A percentile compares a stretch with the other conserved stretches of the same genome.
Conservation (phyloP, 495 filamentous ascomycete species). For the Lepraria neglecta region DNA sequence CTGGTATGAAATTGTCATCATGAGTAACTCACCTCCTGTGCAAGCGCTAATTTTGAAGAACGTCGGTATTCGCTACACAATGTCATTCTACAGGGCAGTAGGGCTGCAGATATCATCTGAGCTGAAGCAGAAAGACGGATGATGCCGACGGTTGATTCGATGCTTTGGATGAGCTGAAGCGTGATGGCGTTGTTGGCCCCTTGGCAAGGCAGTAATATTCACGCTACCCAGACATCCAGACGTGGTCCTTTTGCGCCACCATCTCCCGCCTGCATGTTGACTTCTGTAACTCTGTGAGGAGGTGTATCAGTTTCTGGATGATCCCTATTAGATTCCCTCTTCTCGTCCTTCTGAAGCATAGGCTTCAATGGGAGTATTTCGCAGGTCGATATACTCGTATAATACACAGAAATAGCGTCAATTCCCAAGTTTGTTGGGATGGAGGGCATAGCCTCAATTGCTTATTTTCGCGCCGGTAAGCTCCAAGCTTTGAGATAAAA, state of each 20-base stretch:
- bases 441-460: too few relatives aligned
- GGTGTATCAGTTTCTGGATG: background rate
- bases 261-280: background rate
- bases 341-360: too few relatives aligned
- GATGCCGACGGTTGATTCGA: background rate
- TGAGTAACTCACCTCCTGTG: background rate
- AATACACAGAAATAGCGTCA: too few relatives aligned
- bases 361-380: too few relatives aligned
- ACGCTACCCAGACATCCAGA: background rate
- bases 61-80: background rate
- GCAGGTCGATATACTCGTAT: too few relatives aligned
- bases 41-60: background rate
- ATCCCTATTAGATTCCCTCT: too few relatives aligned
- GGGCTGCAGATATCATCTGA: background rate
- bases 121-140: background rate
- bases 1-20: background rate
- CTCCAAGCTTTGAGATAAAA: too few relatives aligned
- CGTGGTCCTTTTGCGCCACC: background rate
- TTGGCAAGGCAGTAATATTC: constrained; percentile 1
- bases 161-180: background rate
- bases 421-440: too few relatives aligned
- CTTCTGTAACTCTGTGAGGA: background rate
- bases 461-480: too few relatives aligned
- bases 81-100: background rate
- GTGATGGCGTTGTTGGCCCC: constrained; percentile 12